Conservation (phyloP, 2,329 filamentous ascomycete genomes). For the Diaporthe sp. region DNA sequence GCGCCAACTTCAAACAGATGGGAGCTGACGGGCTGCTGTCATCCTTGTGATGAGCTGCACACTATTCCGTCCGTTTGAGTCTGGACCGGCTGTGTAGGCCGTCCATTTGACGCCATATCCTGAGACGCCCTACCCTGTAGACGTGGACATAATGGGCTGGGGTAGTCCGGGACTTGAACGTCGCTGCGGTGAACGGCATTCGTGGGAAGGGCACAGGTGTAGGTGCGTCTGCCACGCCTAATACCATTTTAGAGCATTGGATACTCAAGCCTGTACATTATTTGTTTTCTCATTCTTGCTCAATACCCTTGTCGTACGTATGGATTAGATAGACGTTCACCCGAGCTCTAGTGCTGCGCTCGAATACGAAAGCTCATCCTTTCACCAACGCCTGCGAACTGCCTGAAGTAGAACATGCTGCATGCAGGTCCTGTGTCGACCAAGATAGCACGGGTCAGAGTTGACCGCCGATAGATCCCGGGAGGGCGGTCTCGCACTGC, state of each 20-base stretch:
- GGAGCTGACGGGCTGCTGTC: background rate
- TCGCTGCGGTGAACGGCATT: too few relatives aligned
- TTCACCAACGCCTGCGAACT: background rate
- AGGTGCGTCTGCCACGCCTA: background rate
- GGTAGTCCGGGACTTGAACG: too few relatives aligned
- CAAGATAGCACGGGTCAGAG: background rate
- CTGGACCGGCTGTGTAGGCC: too few relatives aligned
- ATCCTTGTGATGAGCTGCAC: background rate
- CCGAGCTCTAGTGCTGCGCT: background rate
- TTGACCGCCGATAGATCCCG: background rate
- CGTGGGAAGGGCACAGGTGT: background rate
- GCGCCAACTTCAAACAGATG: conserved; percentile 69
- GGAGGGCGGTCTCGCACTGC: conserved; percentile 8
- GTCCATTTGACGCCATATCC: background rate
- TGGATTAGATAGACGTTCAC: conserved; percentile 2
- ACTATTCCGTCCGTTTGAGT: background rate
- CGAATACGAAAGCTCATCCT: background rate
- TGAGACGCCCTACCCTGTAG: background rate
- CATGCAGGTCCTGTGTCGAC: background rate
- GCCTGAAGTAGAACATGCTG: background rate
- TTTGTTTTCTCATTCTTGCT: background rate
- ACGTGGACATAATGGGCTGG: too few relatives aligned
- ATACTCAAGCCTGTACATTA: conserved; percentile 1
- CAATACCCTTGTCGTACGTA: conserved; percentile 5
- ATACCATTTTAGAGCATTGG: background rate